Evolutionary conservation across 495 filamentous ascomycete genomes (phyloP), one percentile per base, ranked within the genome.

Genomic region (Penicillium silybi): DNA sequence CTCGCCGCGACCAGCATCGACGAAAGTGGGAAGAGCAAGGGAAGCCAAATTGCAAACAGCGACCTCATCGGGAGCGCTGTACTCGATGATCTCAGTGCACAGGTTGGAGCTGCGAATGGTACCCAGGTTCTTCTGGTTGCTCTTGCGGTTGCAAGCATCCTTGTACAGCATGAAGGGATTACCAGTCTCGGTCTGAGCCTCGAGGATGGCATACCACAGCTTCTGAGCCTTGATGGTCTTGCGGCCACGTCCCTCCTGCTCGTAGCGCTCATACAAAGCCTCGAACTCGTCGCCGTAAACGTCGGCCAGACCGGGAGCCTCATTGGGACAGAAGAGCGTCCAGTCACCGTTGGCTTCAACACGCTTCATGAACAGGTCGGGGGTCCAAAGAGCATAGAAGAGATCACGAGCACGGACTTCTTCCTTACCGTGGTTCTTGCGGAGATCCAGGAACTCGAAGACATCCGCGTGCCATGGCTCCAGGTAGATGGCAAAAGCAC

Each of bases 111-210:
- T 96, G 65, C 88, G 90, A 61, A 98, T 97, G 41, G 91, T 96
- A 41, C 93, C 93, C 26, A 98, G 80, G 67, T 98, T 98, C 86
- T 97, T 96, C 73, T 98, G 93, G 82, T 98, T 98, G 80, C 91
- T 96, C 84, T 98, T 98, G 61, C 84, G 82, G 80, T 98, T 98
- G 80, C 89, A 92, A 58, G 87, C 83, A 71, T 98, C 93, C 79
- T 98, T 98, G 85, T 98, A 98, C 48, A 96, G 84, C 88, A 98
- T 97, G 78, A 95, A 98, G 41, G 93, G 93, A 74, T 95, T 96
- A 51, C 93, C 93, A 37, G 93, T 98, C 83, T 98, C 93, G 26
- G 91, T 96, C 76, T 98, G 93, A 50, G 95, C 86, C 72, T 98
- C 93, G 37, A 98, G 82, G 54, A 98, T 96, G 47, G 90, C 88